Conservation (phyloP, 208 protist genomes). For the Angomonas deanei region DNA sequence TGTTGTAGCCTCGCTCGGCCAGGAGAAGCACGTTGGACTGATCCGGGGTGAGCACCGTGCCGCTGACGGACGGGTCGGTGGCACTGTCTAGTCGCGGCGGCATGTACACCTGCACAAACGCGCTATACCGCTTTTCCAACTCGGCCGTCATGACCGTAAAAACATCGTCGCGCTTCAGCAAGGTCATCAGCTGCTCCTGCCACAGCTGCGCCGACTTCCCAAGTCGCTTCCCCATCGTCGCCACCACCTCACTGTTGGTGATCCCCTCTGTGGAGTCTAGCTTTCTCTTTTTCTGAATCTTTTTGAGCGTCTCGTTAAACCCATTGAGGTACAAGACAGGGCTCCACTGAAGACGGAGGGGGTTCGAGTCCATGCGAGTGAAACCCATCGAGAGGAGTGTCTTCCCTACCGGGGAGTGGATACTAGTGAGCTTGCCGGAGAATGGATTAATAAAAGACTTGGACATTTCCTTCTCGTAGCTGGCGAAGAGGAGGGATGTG, state of each 20-base stretch:
- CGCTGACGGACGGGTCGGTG: slow-evolving; percentile 28
- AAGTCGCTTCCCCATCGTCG: slow-evolving; percentile 3
- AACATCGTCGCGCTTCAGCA: slow-evolving; percentile 47
- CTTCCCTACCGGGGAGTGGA: slow-evolving; percentile 11
- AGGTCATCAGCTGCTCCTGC: slow-evolving; percentile 30
- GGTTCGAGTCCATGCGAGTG: slow-evolving; percentile 31
- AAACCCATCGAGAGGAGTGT: slow-evolving; percentile 55
- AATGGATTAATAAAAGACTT: slow-evolving; percentile 69
- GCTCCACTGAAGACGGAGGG: slow-evolving; percentile 61
- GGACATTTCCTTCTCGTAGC: slow-evolving; percentile 5
- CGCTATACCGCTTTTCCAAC: slow-evolving; percentile 48
- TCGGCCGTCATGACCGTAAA: slow-evolving; percentile 35
- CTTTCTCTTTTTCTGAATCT: neutral
- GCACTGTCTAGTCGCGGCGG: slow-evolving; percentile 73
- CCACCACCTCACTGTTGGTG: neutral
- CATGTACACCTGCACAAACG: slow-evolving; percentile 47
- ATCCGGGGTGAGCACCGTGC: slow-evolving; percentile 54
- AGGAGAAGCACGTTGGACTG: slow-evolving; percentile 62
- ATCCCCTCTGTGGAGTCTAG: neutral
- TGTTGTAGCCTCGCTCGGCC: slow-evolving; percentile 52
- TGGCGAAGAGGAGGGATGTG: neutral
- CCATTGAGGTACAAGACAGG: slow-evolving; percentile 16
- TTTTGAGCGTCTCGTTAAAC: slow-evolving; percentile 8
- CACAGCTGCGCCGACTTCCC: slow-evolving; percentile 17
- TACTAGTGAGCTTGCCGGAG: slow-evolving; percentile 38